Evolutionary conservation across 371 early-diverging fungal genomes (phyloP).

Genomic region (Lichtheimia corymbifera): DNA sequence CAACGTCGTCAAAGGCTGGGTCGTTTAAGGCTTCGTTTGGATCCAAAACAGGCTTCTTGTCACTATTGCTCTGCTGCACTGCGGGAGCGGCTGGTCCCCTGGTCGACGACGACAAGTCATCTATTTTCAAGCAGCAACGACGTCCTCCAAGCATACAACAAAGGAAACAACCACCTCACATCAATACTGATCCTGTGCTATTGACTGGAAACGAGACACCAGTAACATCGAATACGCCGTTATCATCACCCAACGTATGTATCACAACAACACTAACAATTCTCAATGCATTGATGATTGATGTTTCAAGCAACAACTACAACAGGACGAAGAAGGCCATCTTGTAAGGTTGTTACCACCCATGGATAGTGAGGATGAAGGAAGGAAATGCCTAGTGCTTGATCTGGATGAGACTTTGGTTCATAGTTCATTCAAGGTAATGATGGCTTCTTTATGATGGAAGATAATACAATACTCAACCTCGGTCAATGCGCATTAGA

Average conservation of each 20-base stretch:
- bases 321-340: conserved; percentile 2
- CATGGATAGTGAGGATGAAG: conserved; percentile 34
- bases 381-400: conserved; percentile 60
- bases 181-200: not conserved
- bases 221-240: conserved; percentile 12
- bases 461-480: not conserved
- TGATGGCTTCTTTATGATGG: not conserved
- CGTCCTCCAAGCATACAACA: not conserved
- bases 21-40: conserved; percentile 12
- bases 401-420: conserved; percentile 73
- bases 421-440: conserved; percentile 60
- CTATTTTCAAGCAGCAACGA: conserved; percentile 6
- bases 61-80: conserved; percentile 24
- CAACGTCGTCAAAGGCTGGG: conserved; percentile 3
- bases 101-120: conserved; percentile 19
- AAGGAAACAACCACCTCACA: not conserved
- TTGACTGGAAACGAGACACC: not conserved
- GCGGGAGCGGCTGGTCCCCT: conserved; percentile 16
- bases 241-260: conserved; percentile 9
- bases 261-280: conserved; percentile 1
- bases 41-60: conserved; percentile 22
- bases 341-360: conserved; percentile 37
- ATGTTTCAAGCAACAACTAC: not conserved
- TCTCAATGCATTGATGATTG: not conserved
- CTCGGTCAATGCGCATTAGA: conserved; percentile 30